Base-by-base conservation (phyloP, 108 stramenopile species). In the Bacterosira constricta region DNA sequence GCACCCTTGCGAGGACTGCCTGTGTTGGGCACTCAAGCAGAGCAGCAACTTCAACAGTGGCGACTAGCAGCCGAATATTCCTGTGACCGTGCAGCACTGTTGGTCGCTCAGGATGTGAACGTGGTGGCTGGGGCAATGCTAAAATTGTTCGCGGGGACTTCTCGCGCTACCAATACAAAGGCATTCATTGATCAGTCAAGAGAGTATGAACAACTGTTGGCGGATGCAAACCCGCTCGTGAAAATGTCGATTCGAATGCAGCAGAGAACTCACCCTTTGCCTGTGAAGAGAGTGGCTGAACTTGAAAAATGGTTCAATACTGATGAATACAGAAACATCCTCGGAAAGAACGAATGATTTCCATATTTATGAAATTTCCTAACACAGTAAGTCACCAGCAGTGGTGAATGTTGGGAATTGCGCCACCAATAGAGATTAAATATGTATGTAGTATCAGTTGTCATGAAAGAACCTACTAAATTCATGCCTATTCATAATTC, bases 61-160 rank as follows among this genome's bases (percentile, higher is more conserved):
- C 85, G 80, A 38, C 73, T 85, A 17, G 86, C 91, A 1, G 91
- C 91, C 2, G 91, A 92, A 76, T 88, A 87, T 64, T 72, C 86
- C 30, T 92, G 91, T 63, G 91, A 92, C 60, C 79, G 89, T 5
- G 89, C 88, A 1, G 85, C 89, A 7, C 37, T 90, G 42, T 58
- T 92, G 15, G 91, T 92, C 11, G 66, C 84, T 1, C 87, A 88
- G 57, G 91, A 92, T 71, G 65, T 83, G 17, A 42, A 69, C 30
- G 71, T 89, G 4, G 91, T 90, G 34, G 68, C 80, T 4, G 80
- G 80, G 32, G 82, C 89, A 12, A 66, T 90, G 75, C 54, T 92
- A 18, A 90, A 92, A 67, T 67, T 92, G 18, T 80, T 85, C 60
- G 84, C 85, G 9, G 91, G 91, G 5, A 85, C 84, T 5, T 39